These are phyloP conservation scores for Trichosporon coremiiforme DNA, from an alignment of 1,284 basidiomycete species.

Conservation along the genomic window DNA sequence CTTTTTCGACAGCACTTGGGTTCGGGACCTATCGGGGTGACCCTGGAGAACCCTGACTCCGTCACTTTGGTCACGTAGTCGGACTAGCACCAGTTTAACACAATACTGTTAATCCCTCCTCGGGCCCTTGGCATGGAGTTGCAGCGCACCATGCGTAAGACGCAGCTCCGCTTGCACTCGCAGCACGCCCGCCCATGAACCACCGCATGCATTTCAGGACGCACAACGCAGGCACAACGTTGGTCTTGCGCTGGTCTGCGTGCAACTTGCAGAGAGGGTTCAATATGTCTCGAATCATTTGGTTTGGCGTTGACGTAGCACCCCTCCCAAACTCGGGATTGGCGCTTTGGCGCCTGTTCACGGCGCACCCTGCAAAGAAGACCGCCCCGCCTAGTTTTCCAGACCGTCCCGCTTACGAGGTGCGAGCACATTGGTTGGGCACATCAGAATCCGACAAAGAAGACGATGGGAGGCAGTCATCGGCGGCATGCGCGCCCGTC, in stretches of 20 bases:
- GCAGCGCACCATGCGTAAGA: not conserved
- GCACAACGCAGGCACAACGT: not conserved
- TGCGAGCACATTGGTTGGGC: not conserved
- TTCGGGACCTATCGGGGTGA: not conserved
- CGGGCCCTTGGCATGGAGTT: not conserved
- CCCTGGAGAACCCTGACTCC: not conserved
- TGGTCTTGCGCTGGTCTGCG: too few relatives aligned
- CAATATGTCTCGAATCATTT: slow-evolving; percentile 5
- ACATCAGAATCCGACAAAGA: not conserved
- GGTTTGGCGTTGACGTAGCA: not conserved
- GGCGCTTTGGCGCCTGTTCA: not conserved
- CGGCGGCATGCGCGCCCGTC: not conserved
- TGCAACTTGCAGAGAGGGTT: not conserved
- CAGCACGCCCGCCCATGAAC: not conserved
- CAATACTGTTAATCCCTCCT: not conserved
- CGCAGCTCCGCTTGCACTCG: not conserved
- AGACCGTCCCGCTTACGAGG: too few relatives aligned
- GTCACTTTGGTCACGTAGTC: slow-evolving; percentile 7
- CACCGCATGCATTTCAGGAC: not conserved
- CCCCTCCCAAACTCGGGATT: not conserved
- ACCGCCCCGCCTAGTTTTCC: too few relatives aligned
- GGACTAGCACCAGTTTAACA: not conserved
- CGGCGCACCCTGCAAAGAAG: too few relatives aligned
- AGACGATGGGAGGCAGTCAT: not conserved
- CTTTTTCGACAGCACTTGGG: slow-evolving; percentile 15